Conservation (phyloP, 345 rosid species). For the Euphorbia pulcherrima region DNA sequence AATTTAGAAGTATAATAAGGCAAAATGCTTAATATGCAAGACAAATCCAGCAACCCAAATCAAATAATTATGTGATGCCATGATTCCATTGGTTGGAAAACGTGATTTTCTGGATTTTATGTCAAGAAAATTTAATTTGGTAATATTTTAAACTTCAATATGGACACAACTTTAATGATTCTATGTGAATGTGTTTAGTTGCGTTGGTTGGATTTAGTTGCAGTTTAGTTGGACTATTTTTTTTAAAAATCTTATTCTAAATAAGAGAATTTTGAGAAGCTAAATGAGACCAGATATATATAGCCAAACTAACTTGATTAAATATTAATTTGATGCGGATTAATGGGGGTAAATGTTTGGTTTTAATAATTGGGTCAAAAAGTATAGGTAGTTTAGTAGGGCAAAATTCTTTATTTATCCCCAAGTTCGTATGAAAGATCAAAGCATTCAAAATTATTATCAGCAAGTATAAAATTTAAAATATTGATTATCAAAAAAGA, state of each 20-base stretch:
- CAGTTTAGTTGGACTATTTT: background rate
- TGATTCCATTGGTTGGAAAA: constrained; percentile 4
- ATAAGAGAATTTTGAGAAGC: background rate
- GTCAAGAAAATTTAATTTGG: background rate
- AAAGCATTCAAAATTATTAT: too few species aligned
- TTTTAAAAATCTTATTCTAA: background rate
- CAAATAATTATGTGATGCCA: background rate
- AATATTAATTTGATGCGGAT: too few species aligned
- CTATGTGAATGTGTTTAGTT: background rate
- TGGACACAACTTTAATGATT: background rate
- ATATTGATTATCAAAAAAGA: too few species aligned
- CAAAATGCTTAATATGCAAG: constrained; percentile 6
- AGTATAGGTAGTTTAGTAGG: too few species aligned
- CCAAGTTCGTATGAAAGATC: too few species aligned
- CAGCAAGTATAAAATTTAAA: too few species aligned
- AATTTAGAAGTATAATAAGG: background rate
- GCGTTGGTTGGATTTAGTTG: background rate
- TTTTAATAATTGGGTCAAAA: too few species aligned
- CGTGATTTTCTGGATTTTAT: constrained; percentile 6
- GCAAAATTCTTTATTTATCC: too few species aligned
- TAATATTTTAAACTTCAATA: background rate
- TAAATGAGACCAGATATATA: background rate
- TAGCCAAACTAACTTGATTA: background rate
- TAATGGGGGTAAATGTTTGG: too few species aligned
- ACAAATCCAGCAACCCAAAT: constrained; percentile 6